Conservation (phyloP, 176 grass and related monocot species). For the Aegilops longissima region DNA sequence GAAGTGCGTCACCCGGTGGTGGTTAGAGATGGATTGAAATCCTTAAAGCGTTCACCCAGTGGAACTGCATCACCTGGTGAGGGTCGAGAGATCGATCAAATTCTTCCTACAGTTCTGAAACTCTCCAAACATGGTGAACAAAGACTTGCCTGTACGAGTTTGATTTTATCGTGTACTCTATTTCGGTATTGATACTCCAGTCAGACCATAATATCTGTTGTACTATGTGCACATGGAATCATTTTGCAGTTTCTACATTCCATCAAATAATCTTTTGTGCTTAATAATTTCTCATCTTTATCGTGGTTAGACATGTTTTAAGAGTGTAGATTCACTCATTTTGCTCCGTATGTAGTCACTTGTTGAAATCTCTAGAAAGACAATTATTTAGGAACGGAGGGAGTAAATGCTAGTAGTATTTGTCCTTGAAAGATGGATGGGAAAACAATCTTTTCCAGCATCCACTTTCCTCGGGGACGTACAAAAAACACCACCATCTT, state of each 20-base stretch:
- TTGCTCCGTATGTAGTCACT: too few species aligned
- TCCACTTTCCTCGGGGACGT: neutral
- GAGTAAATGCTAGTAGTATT: too few species aligned
- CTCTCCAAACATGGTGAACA: neutral
- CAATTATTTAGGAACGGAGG: too few species aligned
- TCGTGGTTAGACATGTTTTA: neutral
- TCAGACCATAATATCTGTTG: constrained; percentile 5
- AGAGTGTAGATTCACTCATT: too few species aligned
- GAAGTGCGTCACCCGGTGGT: constrained; percentile 46
- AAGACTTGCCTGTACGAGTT: neutral
- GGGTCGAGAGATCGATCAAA: neutral
- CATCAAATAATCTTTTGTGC: neutral
- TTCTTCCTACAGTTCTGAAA: constrained; percentile 3
- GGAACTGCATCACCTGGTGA: constrained; percentile 44
- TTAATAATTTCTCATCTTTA: neutral
- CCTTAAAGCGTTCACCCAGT: constrained; percentile 20
- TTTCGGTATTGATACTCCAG: neutral
- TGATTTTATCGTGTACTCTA: neutral
- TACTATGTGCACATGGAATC: constrained; percentile 19
- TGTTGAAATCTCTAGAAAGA: too few species aligned
- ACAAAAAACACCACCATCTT: too few species aligned
- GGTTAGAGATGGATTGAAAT: neutral
- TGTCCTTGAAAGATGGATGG: too few species aligned
- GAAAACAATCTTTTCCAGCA: neutral
- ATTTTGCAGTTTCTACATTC: constrained; percentile 1